Evolutionary conservation across 768 basidiomycete species (phyloP), one percentile per base, ranked within the genome.

Genomic region (Tulasnella sp.): DNA sequence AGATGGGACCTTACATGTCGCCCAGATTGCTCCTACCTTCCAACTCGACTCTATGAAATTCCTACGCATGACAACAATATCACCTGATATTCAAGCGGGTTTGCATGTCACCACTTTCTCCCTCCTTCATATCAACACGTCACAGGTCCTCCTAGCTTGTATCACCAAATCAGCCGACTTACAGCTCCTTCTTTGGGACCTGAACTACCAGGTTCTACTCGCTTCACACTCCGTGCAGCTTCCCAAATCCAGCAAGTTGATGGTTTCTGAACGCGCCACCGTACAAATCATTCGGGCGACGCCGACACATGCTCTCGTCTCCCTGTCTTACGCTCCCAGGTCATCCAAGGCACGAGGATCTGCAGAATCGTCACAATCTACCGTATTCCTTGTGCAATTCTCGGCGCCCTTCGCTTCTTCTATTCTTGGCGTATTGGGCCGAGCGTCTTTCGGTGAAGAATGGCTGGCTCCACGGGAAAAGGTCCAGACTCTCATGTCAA

Each of bases 101-200:
- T 48, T n/a, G 45, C 26, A 21, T 48, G 19, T 5, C 47, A 17
- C 50, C 30, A 13, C 3, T 15, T 29, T 45, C 4, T 45, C 61
- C 23, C 30, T 61, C 10, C 60, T 61, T 41, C 44, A 41, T 26
- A 56, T 61, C 41, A 61, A 55, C 54, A 56, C 61, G 21, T 24
- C 61, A 19, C 61, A 61, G 5, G 58, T 58, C 17, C 48, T 61
- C 32, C 43, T 61, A 29, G 61, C 61, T 21, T 34, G 32, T 44
- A 19, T 61, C 60, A 24, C 32, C 61, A 4, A 30, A 24, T 26
- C 49, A 41, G 15, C 21, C 5, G 51, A 61, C 30, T 42, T 58
- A 7, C 24, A 44, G 8, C 38, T 61, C 30, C 55, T 59, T 1
- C 59, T 61, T 10, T 61, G 61, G 56, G 61, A 61, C 32, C 38